Conservation (phyloP, 192 early-diverging fungal genomes). For the Blastocladiella britannica region DNA sequence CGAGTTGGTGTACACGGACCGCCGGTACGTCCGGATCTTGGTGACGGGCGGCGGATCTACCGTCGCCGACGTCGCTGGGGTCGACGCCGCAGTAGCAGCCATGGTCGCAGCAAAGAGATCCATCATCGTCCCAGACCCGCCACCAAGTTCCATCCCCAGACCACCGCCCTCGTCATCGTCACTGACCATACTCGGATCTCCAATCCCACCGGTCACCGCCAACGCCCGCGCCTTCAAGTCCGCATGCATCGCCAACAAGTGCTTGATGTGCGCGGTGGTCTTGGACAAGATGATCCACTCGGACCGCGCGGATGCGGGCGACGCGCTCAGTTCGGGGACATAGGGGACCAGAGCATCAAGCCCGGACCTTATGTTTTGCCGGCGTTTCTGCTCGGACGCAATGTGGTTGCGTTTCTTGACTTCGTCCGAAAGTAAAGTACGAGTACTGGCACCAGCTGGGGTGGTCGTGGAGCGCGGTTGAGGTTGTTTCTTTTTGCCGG, state of each 20-base stretch:
- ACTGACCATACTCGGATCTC: no score
- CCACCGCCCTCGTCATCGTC: no score
- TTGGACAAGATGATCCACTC: background rate
- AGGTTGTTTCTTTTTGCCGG: no score
- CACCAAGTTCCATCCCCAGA: no score
- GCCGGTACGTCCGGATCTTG: background rate
- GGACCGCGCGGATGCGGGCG: background rate
- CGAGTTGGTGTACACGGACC: background rate
- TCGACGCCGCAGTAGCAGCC: no score
- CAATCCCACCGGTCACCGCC: no score
- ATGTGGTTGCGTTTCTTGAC: constrained; percentile 91
- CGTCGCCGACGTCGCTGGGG: no score
- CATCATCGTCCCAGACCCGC: no score
- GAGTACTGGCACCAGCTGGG: no score
- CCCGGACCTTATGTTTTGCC: constrained; percentile 73
- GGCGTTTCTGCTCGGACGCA: constrained; percentile 77
- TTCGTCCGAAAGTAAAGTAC: constrained; percentile 70
- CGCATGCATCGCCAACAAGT: background rate
- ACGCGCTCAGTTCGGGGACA: constrained; percentile 53
- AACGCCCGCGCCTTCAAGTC: background rate
- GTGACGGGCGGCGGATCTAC: background rate
- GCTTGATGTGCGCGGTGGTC: background rate
- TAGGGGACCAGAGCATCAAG: constrained; percentile 77
- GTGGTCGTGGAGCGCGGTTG: no score
- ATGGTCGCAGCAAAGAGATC: no score